Evolutionary conservation across 1,284 basidiomycete species (phyloP).

Genomic region (Leucoagaricus sp.): DNA sequence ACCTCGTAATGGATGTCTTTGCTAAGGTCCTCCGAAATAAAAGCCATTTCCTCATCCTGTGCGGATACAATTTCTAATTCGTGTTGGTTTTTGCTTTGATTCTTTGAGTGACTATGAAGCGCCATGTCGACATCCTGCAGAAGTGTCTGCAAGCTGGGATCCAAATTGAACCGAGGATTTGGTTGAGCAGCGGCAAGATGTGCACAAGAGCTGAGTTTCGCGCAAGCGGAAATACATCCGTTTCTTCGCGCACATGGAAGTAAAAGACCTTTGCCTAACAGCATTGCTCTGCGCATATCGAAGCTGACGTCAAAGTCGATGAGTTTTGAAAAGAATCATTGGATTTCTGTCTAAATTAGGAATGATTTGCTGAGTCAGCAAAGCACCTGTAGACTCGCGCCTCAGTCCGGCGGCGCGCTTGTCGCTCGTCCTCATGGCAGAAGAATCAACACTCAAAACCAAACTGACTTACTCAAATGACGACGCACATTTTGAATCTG

Average conservation of each 20-base stretch:
- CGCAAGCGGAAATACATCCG: neutral
- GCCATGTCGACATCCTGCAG: constrained; percentile 69
- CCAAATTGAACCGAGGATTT: constrained; percentile 57
- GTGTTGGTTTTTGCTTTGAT: constrained; percentile 33
- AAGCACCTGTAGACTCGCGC: neutral
- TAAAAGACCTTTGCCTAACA: neutral
- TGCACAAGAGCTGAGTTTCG: constrained; percentile 16
- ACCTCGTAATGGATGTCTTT: constrained; percentile 27
- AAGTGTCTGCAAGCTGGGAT: constrained; percentile 60
- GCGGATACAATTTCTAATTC: constrained; percentile 56
- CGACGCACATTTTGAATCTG: constrained; percentile 19
- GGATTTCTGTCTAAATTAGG: neutral
- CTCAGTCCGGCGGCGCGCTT: neutral
- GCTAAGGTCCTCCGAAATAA: constrained; percentile 20
- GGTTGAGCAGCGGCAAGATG: constrained; percentile 23
- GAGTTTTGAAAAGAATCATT: neutral
- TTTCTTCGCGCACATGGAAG: neutral
- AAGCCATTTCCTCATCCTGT: constrained; percentile 26
- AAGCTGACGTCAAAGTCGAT: neutral
- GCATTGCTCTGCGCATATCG: constrained; percentile 8
- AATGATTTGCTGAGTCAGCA: constrained; percentile 12
- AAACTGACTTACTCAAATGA: constrained; percentile 17
- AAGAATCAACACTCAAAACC: constrained; percentile 19
- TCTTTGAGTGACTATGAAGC: constrained; percentile 45
- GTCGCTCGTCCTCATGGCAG: constrained; percentile 20